A percentile compares a stretch with the other conserved stretches of the same genome.
phyloP scores from a whole-genome alignment of 768 basidiomycete genomes.

The Mycena sanguinolenta region DNA sequence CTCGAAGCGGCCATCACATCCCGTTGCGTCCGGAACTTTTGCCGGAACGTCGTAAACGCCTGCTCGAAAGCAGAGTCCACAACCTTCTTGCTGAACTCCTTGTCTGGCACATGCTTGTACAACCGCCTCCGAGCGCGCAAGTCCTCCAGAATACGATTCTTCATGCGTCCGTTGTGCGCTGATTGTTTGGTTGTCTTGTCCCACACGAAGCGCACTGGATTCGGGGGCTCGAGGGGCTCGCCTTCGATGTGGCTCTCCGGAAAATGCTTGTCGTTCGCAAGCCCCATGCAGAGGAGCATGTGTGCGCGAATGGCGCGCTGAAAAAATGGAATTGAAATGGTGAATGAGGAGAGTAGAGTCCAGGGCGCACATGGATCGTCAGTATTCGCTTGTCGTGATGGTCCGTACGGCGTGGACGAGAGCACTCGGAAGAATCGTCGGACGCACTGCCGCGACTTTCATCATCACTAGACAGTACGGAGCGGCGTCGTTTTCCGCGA shows the following conservation, averaged over 20 bases:
- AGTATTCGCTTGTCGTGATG: slow-evolving; percentile 76
- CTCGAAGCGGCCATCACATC: slow-evolving; percentile 60
- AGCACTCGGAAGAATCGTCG: slow-evolving; percentile 50
- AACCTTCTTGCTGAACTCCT: slow-evolving; percentile 73
- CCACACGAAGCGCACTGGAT: slow-evolving; percentile 85
- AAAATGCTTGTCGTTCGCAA: slow-evolving; percentile 67
- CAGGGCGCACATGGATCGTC: slow-evolving; percentile 58
- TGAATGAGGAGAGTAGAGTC: too few relatives aligned
- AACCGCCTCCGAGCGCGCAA: slow-evolving; percentile 66
- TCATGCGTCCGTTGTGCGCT: slow-evolving; percentile 81
- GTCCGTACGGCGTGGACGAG: slow-evolving; percentile 59
- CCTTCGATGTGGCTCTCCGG: slow-evolving; percentile 76
- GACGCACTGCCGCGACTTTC: slow-evolving; percentile 42
- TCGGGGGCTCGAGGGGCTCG: slow-evolving; percentile 53
- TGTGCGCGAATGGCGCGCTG: slow-evolving; percentile 41
- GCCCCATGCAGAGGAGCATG: slow-evolving; percentile 66
- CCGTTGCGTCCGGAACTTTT: slow-evolving; percentile 74
- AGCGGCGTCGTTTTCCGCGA: slow-evolving; percentile 47
- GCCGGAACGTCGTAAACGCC: slow-evolving; percentile 75
- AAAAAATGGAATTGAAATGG: too few relatives aligned
- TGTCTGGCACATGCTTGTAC: slow-evolving; percentile 75
- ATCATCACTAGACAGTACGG: slow-evolving; percentile 53
- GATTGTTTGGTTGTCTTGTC: slow-evolving; percentile 83
- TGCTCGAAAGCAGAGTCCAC: slow-evolving; percentile 78
- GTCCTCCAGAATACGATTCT: slow-evolving; percentile 70